phyloP scores from a whole-genome alignment of 2,329 filamentous ascomycete species.

The Didymella pinodella region DNA sequence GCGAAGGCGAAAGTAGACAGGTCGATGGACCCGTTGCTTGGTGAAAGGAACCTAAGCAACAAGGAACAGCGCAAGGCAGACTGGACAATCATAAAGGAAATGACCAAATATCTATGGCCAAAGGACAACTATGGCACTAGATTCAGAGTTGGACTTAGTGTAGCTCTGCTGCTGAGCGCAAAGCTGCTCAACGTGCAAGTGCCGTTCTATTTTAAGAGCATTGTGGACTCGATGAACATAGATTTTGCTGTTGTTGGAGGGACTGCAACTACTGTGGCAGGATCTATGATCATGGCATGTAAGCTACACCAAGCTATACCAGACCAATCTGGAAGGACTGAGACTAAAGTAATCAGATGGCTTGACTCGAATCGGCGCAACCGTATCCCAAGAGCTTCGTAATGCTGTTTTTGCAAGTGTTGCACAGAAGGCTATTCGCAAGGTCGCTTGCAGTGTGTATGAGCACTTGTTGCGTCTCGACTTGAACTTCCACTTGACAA shows the following conservation, averaged over 20 bases:
- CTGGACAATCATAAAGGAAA: constrained; percentile 98
- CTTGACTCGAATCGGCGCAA: constrained; percentile 84
- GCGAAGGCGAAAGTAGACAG: constrained; percentile 37
- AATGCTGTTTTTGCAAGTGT: constrained; percentile 98
- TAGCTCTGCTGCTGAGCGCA: constrained; percentile 82
- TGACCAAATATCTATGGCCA: constrained; percentile 95
- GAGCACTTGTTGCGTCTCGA: constrained; percentile 88
- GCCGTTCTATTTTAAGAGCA: constrained; percentile 98
- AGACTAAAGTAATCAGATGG: constrained; percentile 65
- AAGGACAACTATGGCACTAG: constrained; percentile 86
- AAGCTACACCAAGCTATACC: constrained; percentile 44
- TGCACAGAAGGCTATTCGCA: constrained; percentile 93
- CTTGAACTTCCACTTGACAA: constrained; percentile 89
- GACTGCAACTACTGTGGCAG: constrained; percentile 86
- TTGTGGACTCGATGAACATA: constrained; percentile 97
- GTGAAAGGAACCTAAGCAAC: constrained; percentile 70
- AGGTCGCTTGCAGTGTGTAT: constrained; percentile 91
- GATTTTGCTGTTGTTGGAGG: constrained; percentile 88
- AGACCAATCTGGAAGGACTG: constrained; percentile 12
- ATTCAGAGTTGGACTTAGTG: constrained; percentile 82
- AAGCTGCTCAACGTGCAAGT: constrained; percentile 97
- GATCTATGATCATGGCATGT: constrained; percentile 90
- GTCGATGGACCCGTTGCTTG: constrained; percentile 59
- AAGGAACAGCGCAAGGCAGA: constrained; percentile 95
- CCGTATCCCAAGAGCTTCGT: constrained; percentile 88